Evolutionary conservation across 371 early-diverging fungal genomes (phyloP), one percentile per base, ranked within the genome.

Genomic region (Rhizopus microsporus): DNA sequence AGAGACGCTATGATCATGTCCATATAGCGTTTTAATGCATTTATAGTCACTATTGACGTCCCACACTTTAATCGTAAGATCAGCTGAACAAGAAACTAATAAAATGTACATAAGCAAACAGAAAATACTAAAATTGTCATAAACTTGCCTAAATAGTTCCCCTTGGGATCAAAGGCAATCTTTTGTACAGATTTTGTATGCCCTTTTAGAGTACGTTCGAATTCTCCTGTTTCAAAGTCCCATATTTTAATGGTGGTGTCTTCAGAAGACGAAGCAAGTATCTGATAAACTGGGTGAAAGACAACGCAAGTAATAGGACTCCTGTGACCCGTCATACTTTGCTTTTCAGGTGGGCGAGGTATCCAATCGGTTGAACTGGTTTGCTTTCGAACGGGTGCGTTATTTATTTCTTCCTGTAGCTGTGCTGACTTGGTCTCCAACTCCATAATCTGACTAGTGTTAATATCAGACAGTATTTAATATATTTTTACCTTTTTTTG

Each of bases 111-210:
- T 17, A 9, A 17, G 16, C 87, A 54, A 17, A 32, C 30, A 17
- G 15, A 56, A 46, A 33, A 53, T n/a, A 32, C 40, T 23, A 32
- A 32, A 46, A 15, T 38, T 23, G 38, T 31, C 29, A 54, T 37
- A 40, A 42, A 33, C 42, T 68, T 76, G 82, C 88, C 86, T 32
- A 93, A 69, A 54, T 78, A 75, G 23, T 84, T 79, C 32, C 95
- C 95, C 56, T 90, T 92, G 15, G 88, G 65, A 65, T 92, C 91
- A 67, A 92, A 95, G 0, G 85, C 82, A 34, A 96, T 59, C 71
- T 87, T 91, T 61, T 91, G 89, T 10, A 96, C 93, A 10, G 94
- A 81, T 60, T 95, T 94, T 5, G 97, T 96, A 67, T 96, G 97
- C 33, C 96, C 95, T 59, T 94, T 94, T 2, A 96, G 73, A 0